These are phyloP conservation scores for Ceratobasidium theobromae DNA, from an alignment of 1,284 basidiomycete species.

Conservation along the genomic window DNA sequence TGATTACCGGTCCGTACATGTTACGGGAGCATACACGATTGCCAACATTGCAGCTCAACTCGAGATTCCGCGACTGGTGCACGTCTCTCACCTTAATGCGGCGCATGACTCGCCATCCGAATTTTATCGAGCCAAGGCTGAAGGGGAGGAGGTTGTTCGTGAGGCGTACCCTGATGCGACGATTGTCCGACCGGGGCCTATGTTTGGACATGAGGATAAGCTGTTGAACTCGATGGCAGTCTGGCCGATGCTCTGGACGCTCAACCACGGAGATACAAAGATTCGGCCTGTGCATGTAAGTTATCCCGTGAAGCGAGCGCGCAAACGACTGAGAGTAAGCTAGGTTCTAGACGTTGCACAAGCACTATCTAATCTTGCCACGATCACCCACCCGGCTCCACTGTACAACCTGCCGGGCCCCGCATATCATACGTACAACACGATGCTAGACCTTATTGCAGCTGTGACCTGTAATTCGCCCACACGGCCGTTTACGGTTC, in stretches of 20 bases:
- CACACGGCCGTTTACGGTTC: constrained; percentile 70
- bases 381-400: constrained; percentile 58
- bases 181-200: constrained; percentile 80
- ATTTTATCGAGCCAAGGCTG: constrained; percentile 88
- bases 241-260: constrained; percentile 93
- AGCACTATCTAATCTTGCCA: constrained; percentile 80
- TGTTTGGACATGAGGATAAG: constrained; percentile 96
- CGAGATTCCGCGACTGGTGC: constrained; percentile 86
- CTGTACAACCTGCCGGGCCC: constrained; percentile 89
- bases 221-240: constrained; percentile 93
- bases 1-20: constrained; percentile 75
- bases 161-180: constrained; percentile 85
- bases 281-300: constrained; percentile 90
- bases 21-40: constrained; percentile 76
- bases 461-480: constrained; percentile 77
- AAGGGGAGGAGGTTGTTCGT: constrained; percentile 87
- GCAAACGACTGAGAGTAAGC: not conserved
- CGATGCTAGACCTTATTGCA: constrained; percentile 80
- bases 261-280: constrained; percentile 85
- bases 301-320: constrained; percentile 35
- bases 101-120: constrained; percentile 73
- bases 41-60: constrained; percentile 77
- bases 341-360: constrained; percentile 93
- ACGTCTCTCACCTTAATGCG: constrained; percentile 96
- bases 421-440: constrained; percentile 80